Percentiles rank a stretch among this genome's conserved stretches.
Evolutionary conservation across 1,284 basidiomycete species (phyloP).

Genomic region (Inonotus obliquus): DNA sequence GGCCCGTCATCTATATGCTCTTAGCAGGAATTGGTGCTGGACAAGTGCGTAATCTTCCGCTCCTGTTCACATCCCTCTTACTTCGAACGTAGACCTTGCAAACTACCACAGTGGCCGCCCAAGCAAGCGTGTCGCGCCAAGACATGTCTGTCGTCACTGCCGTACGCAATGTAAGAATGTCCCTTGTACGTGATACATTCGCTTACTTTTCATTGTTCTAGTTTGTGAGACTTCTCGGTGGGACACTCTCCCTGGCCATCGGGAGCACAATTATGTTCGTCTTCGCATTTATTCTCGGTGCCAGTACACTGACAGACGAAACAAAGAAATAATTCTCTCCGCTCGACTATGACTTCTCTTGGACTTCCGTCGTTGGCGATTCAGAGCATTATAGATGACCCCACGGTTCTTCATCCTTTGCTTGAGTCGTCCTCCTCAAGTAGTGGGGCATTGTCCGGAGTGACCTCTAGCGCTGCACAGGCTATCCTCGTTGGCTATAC

Average conservation of each 20-base stretch:
- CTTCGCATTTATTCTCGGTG: background rate
- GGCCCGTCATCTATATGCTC: constrained; percentile 15
- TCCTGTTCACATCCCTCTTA: background rate
- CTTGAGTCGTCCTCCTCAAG: background rate
- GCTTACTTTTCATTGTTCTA: background rate
- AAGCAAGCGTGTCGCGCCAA: constrained; percentile 14
- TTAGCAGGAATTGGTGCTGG: constrained; percentile 15
- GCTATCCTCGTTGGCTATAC: constrained; percentile 27
- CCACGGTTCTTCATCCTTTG: constrained; percentile 1
- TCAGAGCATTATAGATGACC: constrained; percentile 11
- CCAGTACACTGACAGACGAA: background rate
- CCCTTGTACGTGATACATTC: background rate
- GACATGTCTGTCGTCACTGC: constrained; percentile 19
- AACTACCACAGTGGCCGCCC: constrained; percentile 17
- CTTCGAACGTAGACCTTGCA: constrained; percentile 10
- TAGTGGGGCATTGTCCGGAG: background rate
- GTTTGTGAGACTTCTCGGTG: constrained; percentile 16
- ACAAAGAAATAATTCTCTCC: constrained; percentile 10
- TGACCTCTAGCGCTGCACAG: background rate
- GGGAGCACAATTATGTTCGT: constrained; percentile 18
- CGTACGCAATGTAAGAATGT: constrained; percentile 13
- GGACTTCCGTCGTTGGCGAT: constrained; percentile 4
- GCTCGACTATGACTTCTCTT: constrained; percentile 7
- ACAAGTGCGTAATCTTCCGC: constrained; percentile 4
- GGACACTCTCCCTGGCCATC: constrained; percentile 15